Conservation (phyloP, 2,329 filamentous ascomycete species). For the Aspergillus versicolor region DNA sequence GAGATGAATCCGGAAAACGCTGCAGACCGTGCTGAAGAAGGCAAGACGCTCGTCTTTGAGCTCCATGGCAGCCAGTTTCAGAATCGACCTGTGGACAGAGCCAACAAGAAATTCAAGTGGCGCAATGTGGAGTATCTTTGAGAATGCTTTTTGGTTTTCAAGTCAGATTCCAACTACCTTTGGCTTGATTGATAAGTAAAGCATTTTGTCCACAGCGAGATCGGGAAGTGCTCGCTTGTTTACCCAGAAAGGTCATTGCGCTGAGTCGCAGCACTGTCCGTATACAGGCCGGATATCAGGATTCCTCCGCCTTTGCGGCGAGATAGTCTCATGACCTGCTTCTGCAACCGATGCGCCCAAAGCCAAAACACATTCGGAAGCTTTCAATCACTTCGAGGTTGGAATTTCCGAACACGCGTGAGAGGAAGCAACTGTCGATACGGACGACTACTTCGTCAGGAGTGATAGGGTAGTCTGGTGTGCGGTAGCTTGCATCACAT, state of each 20-base stretch:
- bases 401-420: background rate
- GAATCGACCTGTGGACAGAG: conserved; percentile 76
- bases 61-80: conserved; percentile 85
- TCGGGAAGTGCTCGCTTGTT: background rate
- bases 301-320: background rate
- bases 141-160: conserved; percentile 29
- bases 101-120: conserved; percentile 87
- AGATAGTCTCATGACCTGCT: background rate
- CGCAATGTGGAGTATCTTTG: conserved; percentile 75
- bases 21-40: conserved; percentile 15
- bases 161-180: background rate
- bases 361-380: background rate
- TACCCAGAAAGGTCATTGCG: background rate
- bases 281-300: background rate
- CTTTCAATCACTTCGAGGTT: background rate
- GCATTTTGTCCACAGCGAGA: background rate
- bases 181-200: background rate
- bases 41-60: conserved; percentile 69
- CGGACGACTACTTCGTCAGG: background rate
- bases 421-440: background rate
- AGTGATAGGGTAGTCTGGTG: background rate
- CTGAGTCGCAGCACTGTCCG: background rate
- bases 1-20: conserved; percentile 17
- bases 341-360: background rate
- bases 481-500: conserved; percentile 59